Evolutionary conservation across 257 asterid genomes (phyloP).

Genomic region (Solanum chilense): DNA sequence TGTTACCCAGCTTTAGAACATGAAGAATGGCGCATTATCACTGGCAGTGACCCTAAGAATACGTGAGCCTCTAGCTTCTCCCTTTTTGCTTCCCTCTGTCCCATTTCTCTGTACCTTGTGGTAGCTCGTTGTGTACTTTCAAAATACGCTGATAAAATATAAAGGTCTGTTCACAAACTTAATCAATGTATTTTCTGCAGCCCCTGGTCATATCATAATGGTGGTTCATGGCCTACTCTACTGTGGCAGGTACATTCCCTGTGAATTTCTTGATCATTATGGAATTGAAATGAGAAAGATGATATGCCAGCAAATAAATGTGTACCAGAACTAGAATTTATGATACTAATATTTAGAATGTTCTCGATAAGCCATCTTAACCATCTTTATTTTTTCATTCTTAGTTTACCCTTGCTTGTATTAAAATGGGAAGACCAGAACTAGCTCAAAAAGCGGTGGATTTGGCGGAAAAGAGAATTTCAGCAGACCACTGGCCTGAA

Average conservation of each 20-base stretch:
- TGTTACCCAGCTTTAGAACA: slow-evolving; percentile 31
- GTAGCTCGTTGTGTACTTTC: neutral
- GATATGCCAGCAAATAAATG: neutral
- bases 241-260: slow-evolving; percentile 29
- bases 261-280: neutral
- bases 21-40: slow-evolving; percentile 32
- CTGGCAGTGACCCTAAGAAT: slow-evolving; percentile 42
- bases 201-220: slow-evolving; percentile 39
- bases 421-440: slow-evolving; percentile 30
- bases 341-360: neutral
- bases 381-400: neutral
- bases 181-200: slow-evolving; percentile 6
- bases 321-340: neutral
- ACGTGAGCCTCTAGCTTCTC: slow-evolving; percentile 14
- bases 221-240: slow-evolving; percentile 41
- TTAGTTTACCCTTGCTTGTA: slow-evolving; percentile 37
- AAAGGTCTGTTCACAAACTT: neutral
- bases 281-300: neutral
- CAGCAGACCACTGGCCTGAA: slow-evolving; percentile 30
- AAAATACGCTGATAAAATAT: neutral
- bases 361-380: neutral
- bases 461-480: slow-evolving; percentile 29
- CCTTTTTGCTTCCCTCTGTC: neutral
- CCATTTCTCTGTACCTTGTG: neutral
- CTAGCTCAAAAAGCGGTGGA: slow-evolving; percentile 19